Base-by-base conservation (phyloP, 352 stramenopile genomes). In the Phytophthora multivora region DNA sequence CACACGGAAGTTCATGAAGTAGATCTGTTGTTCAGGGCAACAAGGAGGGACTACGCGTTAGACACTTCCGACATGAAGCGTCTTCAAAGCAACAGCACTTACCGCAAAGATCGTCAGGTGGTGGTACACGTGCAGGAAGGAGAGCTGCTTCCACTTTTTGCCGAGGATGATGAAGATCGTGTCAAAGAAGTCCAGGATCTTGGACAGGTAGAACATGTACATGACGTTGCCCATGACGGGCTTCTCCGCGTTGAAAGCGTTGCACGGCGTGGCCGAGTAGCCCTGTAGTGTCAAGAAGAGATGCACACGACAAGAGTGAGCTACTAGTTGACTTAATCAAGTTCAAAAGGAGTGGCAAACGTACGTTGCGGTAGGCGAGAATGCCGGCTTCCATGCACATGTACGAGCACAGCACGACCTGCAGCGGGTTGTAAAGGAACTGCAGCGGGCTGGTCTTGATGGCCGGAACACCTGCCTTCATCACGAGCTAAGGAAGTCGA, bases 151-250 rank as follows among this genome's bases (percentile, higher is more conserved):
- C 95, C 94, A 99, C 69, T 98, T 98, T 79, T 99, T 98, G 61
- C 95, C 92, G 21, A 98, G 63, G 54, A 99, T 93, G 71, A 99
- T 99, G 80, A 99, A 99, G 75, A 99, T 89, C 31, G 93, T 98
- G 80, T 98, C 93, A 55, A 77, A 75, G 54, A 97, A 95, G 65
- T 98, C 93, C 16, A 98, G 74, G 36, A 97, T 77, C 86, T 99
- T 99, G 56, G 91, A 98, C 52, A 99, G 76, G 83, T 98, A 99
- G 73, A 99, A 99, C 13, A 99, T 79, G 89, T 97, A 99, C 10
- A 99, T 66, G 21, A 99, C 71, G 71, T 98, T 97, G 54, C 82
- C 91, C 70, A 99, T 86, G 46, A 98, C 78, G 2, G 96, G 96
- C 62, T 98, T 93, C 40, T 85, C 73, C 12, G 73, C 66, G 65